Base-by-base conservation (phyloP, 331 rosid genomes). In the Malus hybrid region DNA sequence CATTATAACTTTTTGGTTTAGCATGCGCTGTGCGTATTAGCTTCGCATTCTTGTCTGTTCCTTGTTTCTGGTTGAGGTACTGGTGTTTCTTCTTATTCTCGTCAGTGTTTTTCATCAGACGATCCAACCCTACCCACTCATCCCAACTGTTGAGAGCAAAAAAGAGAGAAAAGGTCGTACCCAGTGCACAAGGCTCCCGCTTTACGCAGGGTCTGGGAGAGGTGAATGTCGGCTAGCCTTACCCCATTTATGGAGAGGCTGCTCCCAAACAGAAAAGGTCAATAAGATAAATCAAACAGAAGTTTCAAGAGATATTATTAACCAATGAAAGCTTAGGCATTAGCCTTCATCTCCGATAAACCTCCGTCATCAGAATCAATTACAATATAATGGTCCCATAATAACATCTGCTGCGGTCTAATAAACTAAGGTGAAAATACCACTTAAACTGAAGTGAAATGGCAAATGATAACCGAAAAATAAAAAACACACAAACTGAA, bases 91-190 rank as follows among this genome's bases (percentile, higher is more conserved):
- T 77, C 86, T 83, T 72, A 79, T 87, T 93, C 68, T 91, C 90
- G 62, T 84, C 86, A 0, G 91, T 88, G 75, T 77, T 55, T 80
- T 89, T 87, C 96, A 83, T 63, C 85, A 93, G 81, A 18, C 90
- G 90, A 70, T 89, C 96, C 70, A 76, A 13, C 44, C 63, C 78
- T 54, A 82, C 90, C 98, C 98, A 93, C 80, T 93, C 98, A 83
- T 93, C 98, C 98, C 98, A 90, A 12, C 98, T 93, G 90, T 81
- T 42, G 31, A 5, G 13, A 12, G 20, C 5, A 10, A 18, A 9
- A 34, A 14, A 56, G 8, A 12, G 36, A 24, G 7, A 61, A 24
- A 42, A 64, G 69, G 77, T 48, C 24, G n/a, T n/a, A n/a, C n/a
- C n/a, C n/a, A n/a, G n/a, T n/a, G n/a, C n/a, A n/a, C n/a, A n/a